A percentile compares a stretch with the other conserved stretches of the same genome.
phyloP scores from a whole-genome alignment of 1,284 basidiomycete genomes.

The Fomitiporia mediterranea region DNA sequence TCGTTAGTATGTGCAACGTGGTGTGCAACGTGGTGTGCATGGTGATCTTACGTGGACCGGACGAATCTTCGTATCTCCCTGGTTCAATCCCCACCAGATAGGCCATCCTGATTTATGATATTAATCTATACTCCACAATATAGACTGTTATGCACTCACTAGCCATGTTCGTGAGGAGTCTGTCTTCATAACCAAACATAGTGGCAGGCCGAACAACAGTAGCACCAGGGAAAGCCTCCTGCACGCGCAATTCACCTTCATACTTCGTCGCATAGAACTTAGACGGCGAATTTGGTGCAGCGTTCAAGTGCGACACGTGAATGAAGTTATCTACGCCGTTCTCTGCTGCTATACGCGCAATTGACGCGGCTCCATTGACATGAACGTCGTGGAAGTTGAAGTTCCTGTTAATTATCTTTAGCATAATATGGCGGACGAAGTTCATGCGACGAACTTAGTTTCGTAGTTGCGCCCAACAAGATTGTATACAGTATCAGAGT shows the following conservation, averaged over 20 bases:
- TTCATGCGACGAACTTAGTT: slow-evolving; percentile 81
- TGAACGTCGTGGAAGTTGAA: slow-evolving; percentile 80
- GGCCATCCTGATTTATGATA: slow-evolving; percentile 64
- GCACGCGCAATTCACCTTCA: slow-evolving; percentile 86
- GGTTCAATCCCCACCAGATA: slow-evolving; percentile 93
- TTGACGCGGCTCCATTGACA: slow-evolving; percentile 71
- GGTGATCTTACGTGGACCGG: slow-evolving; percentile 79
- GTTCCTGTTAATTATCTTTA: slow-evolving; percentile 63
- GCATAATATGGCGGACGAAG: no score
- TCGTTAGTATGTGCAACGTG: not conserved
- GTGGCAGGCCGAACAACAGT: slow-evolving; percentile 86
- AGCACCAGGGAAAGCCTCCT: slow-evolving; percentile 79
- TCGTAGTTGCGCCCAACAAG: slow-evolving; percentile 86
- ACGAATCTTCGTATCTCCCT: slow-evolving; percentile 80
- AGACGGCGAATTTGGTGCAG: slow-evolving; percentile 74
- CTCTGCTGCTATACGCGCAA: slow-evolving; percentile 78
- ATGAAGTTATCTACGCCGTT: slow-evolving; percentile 83
- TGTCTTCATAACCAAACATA: slow-evolving; percentile 95
- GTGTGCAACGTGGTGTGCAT: slow-evolving; percentile 10
- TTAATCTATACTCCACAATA: slow-evolving; percentile 13
- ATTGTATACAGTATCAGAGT: slow-evolving; percentile 98
- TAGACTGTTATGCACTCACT: slow-evolving; percentile 43
- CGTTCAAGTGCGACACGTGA: slow-evolving; percentile 96
- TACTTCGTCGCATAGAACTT: slow-evolving; percentile 88
- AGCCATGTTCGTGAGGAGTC: slow-evolving; percentile 89